These are phyloP conservation scores for Rhizopogon roseolus DNA, from an alignment of 768 basidiomycete genomes.

Conservation along the genomic window DNA sequence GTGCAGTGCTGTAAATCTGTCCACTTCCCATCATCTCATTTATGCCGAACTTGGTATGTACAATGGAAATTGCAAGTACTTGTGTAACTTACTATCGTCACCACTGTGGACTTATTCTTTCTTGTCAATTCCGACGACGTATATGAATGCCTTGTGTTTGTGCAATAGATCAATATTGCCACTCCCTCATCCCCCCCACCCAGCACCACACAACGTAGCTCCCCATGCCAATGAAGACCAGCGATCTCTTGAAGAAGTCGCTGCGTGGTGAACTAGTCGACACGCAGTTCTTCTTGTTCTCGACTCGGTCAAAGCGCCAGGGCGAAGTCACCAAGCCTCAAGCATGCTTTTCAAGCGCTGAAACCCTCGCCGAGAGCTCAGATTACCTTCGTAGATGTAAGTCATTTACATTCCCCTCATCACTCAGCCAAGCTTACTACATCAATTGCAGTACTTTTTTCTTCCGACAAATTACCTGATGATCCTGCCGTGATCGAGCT, in stretches of 20 bases:
- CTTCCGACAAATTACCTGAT: not conserved
- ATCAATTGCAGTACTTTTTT: not conserved
- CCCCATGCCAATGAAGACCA: not conserved
- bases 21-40: too few relatives aligned
- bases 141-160: too few relatives aligned
- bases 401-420: not conserved
- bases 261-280: slow-evolving; percentile 12
- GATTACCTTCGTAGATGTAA: slow-evolving; percentile 13
- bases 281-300: slow-evolving; percentile 16
- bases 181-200: too few relatives aligned
- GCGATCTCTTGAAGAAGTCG: slow-evolving; percentile 3
- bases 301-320: slow-evolving; percentile 8
- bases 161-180: too few relatives aligned
- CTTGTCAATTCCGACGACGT: too few relatives aligned
- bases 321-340: slow-evolving; percentile 7
- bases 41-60: too few relatives aligned
- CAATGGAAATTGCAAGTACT: too few relatives aligned
- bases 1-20: too few relatives aligned
- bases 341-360: slow-evolving; percentile 12
- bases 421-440: not conserved
- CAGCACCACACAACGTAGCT: too few relatives aligned
- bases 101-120: too few relatives aligned
- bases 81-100: too few relatives aligned
- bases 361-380: slow-evolving; percentile 7
- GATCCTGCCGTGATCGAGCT: slow-evolving; percentile 6